phyloP scores from a whole-genome alignment of 345 rosid species.

The Nephelium lappaceum region DNA sequence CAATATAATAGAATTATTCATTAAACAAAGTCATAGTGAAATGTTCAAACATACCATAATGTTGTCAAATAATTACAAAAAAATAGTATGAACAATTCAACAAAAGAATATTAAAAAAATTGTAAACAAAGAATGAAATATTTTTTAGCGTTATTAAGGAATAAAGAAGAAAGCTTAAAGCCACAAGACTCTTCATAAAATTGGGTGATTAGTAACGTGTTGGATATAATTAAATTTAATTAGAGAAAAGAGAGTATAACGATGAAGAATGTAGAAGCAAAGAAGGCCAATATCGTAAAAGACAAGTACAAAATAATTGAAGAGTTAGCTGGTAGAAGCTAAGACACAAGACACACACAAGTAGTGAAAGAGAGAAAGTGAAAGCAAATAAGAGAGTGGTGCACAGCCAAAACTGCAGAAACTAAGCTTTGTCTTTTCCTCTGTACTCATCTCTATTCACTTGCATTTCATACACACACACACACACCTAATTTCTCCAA shows the following conservation, averaged over 20 bases:
- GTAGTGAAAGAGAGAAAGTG: not conserved
- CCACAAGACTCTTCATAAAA: too few relatives aligned
- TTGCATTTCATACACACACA: not conserved
- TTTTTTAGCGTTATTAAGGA: not conserved
- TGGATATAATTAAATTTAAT: not conserved
- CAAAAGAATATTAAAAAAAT: not conserved
- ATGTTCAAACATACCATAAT: too few relatives aligned
- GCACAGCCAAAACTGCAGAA: slow-evolving; percentile 39
- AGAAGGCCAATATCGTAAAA: slow-evolving; percentile 31
- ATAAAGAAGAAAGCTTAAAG: too few relatives aligned
- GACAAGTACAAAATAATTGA: slow-evolving; percentile 26
- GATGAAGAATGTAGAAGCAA: not conserved
- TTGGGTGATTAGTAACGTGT: too few relatives aligned
- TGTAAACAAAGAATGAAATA: not conserved
- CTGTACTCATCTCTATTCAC: slow-evolving; percentile 31
- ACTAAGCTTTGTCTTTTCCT: slow-evolving; percentile 50
- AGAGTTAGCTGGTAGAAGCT: not conserved
- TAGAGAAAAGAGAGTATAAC: not conserved
- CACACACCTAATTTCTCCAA: not conserved
- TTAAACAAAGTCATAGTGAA: too few relatives aligned
- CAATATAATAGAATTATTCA: too few relatives aligned
- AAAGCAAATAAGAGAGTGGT: slow-evolving; percentile 14
- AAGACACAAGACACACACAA: not conserved
- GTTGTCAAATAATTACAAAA: not conserved
- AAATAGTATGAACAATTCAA: not conserved